Conservation (phyloP, 1,284 basidiomycete genomes). For the Xerocomus amazonicus region DNA sequence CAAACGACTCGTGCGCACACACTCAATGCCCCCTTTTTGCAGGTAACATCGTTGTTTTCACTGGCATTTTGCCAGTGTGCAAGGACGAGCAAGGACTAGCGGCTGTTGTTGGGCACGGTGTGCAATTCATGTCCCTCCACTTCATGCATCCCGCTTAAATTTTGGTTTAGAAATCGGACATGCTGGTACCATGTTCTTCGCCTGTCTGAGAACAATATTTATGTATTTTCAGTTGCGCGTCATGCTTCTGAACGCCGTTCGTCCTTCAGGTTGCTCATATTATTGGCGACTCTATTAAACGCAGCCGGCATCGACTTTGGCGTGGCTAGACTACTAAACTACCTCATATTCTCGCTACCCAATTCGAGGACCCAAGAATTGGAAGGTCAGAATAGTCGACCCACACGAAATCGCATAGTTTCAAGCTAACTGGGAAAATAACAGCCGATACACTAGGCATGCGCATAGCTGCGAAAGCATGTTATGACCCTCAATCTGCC, state of each 20-base stretch:
- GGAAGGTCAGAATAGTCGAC: constrained; percentile 58
- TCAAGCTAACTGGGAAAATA: constrained; percentile 5
- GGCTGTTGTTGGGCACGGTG: constrained; percentile 84
- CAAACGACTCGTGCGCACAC: background rate
- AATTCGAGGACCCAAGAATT: constrained; percentile 81
- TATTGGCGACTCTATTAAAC: constrained; percentile 49
- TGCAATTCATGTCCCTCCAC: constrained; percentile 17
- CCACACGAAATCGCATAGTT: background rate
- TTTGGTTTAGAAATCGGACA: constrained; percentile 75
- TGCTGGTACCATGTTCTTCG: constrained; percentile 46
- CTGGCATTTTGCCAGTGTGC: constrained; percentile 82
- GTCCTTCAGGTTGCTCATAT: constrained; percentile 52
- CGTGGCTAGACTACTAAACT: constrained; percentile 43
- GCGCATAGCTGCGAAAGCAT: constrained; percentile 70
- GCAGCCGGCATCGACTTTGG: constrained; percentile 54
- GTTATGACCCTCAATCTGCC: constrained; percentile 76
- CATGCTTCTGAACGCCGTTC: constrained; percentile 73
- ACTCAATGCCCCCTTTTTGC: background rate
- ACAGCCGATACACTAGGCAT: constrained; percentile 77
- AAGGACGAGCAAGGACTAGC: constrained; percentile 82
- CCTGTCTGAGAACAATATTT: constrained; percentile 1
- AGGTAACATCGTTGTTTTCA: constrained; percentile 85
- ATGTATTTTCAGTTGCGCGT: constrained; percentile 51
- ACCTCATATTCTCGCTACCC: constrained; percentile 69
- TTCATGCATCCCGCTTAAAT: background rate